Evolutionary conservation across 73 alveolate species (phyloP), one percentile per base, ranked within the genome.

Genomic region (Breviolum minutum): DNA sequence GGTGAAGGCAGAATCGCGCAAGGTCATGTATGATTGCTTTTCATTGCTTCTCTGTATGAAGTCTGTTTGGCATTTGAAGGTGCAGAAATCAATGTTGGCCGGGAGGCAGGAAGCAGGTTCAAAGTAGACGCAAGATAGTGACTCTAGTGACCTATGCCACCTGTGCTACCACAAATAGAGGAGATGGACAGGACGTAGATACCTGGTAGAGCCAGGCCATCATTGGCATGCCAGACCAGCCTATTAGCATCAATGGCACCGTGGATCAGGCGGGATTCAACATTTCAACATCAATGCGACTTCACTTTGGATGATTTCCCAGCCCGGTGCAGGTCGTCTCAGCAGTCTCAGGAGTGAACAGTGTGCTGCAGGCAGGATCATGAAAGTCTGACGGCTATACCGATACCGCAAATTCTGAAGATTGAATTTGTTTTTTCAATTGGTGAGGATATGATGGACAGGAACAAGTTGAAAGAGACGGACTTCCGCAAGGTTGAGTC

Each of bases 191-290:
- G 6, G 62, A 5, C 63, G n/a, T 62, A 26, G 87, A 3, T 22
- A 30, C 24, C 32, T 17, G 30, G 29, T 54, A 10, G 2, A 19
- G 26, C 64, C 74, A 90, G 96, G 96, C 96, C 40, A 90, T 90
- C 14, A 70, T 90, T 30, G 96, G 96, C 87, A 90, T 70, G 96
- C 87, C 96, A 29, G 96, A 90, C 87, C 96, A 90, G 87, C 96
- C 96, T 10, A 90, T 90, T 16, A 90, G 96, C 87, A 77, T 90
- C 30, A 90, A 90, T 62, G 96, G 96, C 96, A 90, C 96, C 14
- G 96, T 90, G 74, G 96, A 90, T 8, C 96, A 90, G 96, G 96
- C 40, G 48, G 66, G 71, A 27, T 30, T 16, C 20, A 16, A n/a
- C 27, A 7, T 9, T 60, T 40, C 82, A 64, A 19, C 94, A n/a